Percentiles rank a stretch among this genome's conserved stretches.
Evolutionary conservation across 1,284 basidiomycete genomes (phyloP).

Genomic region (Austroboletus niveus): DNA sequence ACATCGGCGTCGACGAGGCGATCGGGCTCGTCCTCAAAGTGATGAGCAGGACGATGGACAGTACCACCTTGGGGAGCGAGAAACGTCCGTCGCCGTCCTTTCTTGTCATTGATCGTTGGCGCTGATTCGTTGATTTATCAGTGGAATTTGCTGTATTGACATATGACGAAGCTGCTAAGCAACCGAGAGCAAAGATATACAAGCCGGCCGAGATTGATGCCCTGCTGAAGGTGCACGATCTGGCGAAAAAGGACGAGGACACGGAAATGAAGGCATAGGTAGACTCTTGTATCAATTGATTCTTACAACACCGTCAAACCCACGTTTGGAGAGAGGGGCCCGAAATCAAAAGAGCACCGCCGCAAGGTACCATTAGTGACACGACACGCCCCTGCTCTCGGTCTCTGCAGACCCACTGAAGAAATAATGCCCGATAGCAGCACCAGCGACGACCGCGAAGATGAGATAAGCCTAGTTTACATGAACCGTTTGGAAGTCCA

Average conservation of each 20-base stretch:
- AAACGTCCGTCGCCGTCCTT: conserved; percentile 63
- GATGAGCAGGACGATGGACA: conserved; percentile 99
- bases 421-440: conserved; percentile 69
- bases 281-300: conserved; percentile 3
- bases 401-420: conserved; percentile 60
- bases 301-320: too few relatives aligned
- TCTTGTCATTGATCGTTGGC: conserved; percentile 1
- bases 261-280: conserved; percentile 58
- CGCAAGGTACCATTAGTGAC: conserved; percentile 37
- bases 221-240: conserved; percentile 77
- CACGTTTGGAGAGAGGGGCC: too few relatives aligned
- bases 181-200: conserved; percentile 92
- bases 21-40: conserved; percentile 88
- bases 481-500: not conserved
- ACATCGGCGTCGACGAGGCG: conserved; percentile 88
- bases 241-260: conserved; percentile 86
- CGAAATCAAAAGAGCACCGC: too few relatives aligned
- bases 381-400: conserved; percentile 61
- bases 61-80: conserved; percentile 92
- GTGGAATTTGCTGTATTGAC: conserved; percentile 97
- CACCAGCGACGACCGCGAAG: conserved; percentile 68
- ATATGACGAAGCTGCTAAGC: conserved; percentile 72
- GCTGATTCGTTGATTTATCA: conserved; percentile 31
- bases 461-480: conserved; percentile 70
- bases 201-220: conserved; percentile 89